Evolutionary conservation across 1,284 basidiomycete genomes (phyloP), one percentile per base, ranked within the genome.

Genomic region (Takashimella koratensis): DNA sequence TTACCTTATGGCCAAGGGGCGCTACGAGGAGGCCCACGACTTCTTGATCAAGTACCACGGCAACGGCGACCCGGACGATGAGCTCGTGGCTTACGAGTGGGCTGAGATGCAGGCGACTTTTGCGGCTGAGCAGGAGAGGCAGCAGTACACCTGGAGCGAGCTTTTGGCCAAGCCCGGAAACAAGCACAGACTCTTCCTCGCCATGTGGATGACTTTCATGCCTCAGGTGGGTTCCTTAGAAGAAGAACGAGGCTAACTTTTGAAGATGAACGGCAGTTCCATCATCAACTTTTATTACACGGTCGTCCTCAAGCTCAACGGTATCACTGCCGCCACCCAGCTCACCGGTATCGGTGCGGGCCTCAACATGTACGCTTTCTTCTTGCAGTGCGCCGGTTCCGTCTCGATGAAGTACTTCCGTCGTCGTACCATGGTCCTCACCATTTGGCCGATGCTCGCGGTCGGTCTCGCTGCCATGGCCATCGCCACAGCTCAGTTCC

Each of bases 11-110:
- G 54, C 57, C 5, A 56, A 61, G n/a, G 59, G 61, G 21, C 53
- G 57, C 5, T 81, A 86, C 49, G 80, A 78, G 0, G 86, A 89
- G 62, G 87, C 87, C 0, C 79, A 86, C 16, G 77, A 84, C 58
- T 82, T 89, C 58, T 80, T 90, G 21, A 83, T 86, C 13, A 86
- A 88, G 65, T 79, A 89, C 19, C 88, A 88, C 63, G 87, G 86
- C 48, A 70, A 76, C 20, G 87, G 87, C 25, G 77, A 88, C 64
- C 76, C 69, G 39, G 74, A 77, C 27, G 75, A 83, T 57, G 80
- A 82, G 46, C 79, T 89, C 23, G 87, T 89, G 40, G 77, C 81
- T 41, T 80, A 87, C 52, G 88, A 89, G 67, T 87, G 77, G 62
- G 81, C 83, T 60, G 86, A 90, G 72, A 89, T 90, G 70, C 82